These are phyloP conservation scores for Syzygium malaccense DNA, from an alignment of 441 rosid species.

Conservation along the genomic window DNA sequence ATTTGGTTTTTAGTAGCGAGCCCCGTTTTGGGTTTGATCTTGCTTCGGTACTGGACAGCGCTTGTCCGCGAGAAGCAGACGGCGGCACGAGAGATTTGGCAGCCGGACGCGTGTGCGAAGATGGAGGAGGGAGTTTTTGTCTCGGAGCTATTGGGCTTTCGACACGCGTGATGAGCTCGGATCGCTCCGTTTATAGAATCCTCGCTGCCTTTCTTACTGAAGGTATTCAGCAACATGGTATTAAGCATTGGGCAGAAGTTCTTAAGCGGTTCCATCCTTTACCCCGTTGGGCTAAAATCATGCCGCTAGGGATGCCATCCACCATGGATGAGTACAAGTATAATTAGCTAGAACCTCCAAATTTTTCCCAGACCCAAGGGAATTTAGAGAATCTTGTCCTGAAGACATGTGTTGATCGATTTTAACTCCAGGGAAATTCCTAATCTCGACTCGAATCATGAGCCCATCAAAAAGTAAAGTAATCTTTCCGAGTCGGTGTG, in stretches of 20 bases:
- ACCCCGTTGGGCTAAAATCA: neutral
- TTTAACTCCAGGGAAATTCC: neutral
- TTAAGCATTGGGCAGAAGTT: neutral
- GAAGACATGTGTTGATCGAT: neutral
- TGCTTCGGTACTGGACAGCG: neutral
- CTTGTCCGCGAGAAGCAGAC: neutral
- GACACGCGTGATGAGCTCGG: neutral
- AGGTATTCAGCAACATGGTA: neutral
- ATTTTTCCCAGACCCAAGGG: neutral
- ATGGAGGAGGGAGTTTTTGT: neutral
- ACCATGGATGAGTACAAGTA: neutral
- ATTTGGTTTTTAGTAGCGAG: neutral
- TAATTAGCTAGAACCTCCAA: neutral
- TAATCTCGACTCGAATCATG: neutral
- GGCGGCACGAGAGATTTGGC: neutral
- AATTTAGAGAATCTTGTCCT: neutral
- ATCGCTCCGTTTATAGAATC: neutral
- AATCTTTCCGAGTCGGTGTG: neutral
- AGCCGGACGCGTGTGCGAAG: neutral
- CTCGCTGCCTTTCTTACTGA: neutral
- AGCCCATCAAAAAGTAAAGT: neutral
- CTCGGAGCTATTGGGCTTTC: neutral
- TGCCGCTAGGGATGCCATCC: neutral
- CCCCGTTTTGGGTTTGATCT: neutral
- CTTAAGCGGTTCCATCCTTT: neutral